A percentile compares a stretch with the other conserved stretches of the same genome.
Conservation (phyloP, 805 yeast genomes). For the Pichia phayaonensis region DNA sequence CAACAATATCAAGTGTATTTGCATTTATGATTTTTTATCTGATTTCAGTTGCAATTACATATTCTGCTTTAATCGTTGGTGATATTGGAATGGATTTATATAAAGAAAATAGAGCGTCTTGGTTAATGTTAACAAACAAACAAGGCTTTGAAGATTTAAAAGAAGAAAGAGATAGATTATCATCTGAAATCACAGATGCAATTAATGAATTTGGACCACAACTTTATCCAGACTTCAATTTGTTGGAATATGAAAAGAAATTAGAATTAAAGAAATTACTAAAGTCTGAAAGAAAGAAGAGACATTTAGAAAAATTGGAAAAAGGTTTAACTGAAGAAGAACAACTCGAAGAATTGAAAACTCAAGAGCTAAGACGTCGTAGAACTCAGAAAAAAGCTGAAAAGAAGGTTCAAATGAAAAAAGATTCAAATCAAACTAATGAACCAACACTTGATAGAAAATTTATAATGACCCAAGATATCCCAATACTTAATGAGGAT, state of each 20-base stretch:
- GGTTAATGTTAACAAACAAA: slow-evolving; percentile 54
- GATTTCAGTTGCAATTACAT: slow-evolving; percentile 67
- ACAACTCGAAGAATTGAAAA: slow-evolving; percentile 43
- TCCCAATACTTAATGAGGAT: slow-evolving; percentile 49
- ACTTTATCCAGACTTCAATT: slow-evolving; percentile 78
- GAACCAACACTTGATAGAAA: slow-evolving; percentile 1
- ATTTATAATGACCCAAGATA: slow-evolving; percentile 37
- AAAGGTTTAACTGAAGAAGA: slow-evolving; percentile 31
- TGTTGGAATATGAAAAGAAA: slow-evolving; percentile 38
- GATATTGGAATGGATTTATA: slow-evolving; percentile 88
- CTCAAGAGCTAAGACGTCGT: slow-evolving; percentile 39
- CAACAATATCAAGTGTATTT: slow-evolving; percentile 16
- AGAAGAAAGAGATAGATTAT: slow-evolving; percentile 50
- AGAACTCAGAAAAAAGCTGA: slow-evolving; percentile 27
- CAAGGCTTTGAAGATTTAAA: slow-evolving; percentile 52
- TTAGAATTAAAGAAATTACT: slow-evolving; percentile 27
- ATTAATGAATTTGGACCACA: slow-evolving; percentile 80
- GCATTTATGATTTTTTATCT: slow-evolving; percentile 45
- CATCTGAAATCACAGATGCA: slow-evolving; percentile 66
- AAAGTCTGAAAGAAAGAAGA: slow-evolving; percentile 21
- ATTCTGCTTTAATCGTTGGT: slow-evolving; percentile 86
- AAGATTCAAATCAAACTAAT: background rate
- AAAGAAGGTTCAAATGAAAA: slow-evolving; percentile 8
- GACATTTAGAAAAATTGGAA: slow-evolving; percentile 14
- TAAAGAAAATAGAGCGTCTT: slow-evolving; percentile 76